These are phyloP conservation scores for Penicillium egyptiacum DNA, from an alignment of 495 filamentous ascomycete genomes.

Conservation along the genomic window DNA sequence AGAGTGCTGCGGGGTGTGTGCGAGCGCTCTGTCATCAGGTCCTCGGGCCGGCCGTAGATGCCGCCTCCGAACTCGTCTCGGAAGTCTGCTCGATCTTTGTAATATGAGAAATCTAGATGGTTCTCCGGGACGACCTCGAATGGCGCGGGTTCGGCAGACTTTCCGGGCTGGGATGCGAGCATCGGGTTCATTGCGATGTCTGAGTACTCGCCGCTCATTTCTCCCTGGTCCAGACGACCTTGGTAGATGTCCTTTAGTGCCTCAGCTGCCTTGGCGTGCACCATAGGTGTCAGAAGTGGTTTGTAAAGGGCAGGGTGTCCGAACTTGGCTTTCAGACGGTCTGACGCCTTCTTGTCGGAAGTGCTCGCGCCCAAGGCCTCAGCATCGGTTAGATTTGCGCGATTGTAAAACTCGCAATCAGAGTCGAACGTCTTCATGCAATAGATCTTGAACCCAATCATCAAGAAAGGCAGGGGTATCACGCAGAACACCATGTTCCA, in stretches of 20 bases:
- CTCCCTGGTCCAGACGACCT: slow-evolving; percentile 68
- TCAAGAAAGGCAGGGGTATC: slow-evolving; percentile 74
- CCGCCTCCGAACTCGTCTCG: slow-evolving; percentile 81
- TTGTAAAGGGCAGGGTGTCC: slow-evolving; percentile 90
- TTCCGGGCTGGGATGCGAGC: slow-evolving; percentile 73
- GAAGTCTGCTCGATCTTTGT: slow-evolving; percentile 86
- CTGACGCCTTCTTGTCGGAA: slow-evolving; percentile 54
- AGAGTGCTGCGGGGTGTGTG: slow-evolving; percentile 62
- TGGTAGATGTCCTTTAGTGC: slow-evolving; percentile 77
- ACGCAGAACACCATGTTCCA: slow-evolving; percentile 64
- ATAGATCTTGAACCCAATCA: slow-evolving; percentile 84
- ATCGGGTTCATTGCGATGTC: slow-evolving; percentile 79
- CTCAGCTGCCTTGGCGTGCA: slow-evolving; percentile 83
- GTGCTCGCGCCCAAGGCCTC: slow-evolving; percentile 52
- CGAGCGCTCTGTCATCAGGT: slow-evolving; percentile 62
- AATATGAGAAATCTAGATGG: slow-evolving; percentile 91
- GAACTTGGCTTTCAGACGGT: slow-evolving; percentile 77
- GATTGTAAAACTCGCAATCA: slow-evolving; percentile 73
- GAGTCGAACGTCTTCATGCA: slow-evolving; percentile 75
- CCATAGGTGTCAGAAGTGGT: slow-evolving; percentile 91
- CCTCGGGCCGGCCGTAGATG: slow-evolving; percentile 67
- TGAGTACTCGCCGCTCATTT: slow-evolving; percentile 64
- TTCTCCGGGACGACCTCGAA: slow-evolving; percentile 91
- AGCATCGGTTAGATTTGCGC: slow-evolving; percentile 57
- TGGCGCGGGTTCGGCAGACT: slow-evolving; percentile 46